Conservation (phyloP, 208 protist genomes). For the Trypanosoma conorhini region DNA sequence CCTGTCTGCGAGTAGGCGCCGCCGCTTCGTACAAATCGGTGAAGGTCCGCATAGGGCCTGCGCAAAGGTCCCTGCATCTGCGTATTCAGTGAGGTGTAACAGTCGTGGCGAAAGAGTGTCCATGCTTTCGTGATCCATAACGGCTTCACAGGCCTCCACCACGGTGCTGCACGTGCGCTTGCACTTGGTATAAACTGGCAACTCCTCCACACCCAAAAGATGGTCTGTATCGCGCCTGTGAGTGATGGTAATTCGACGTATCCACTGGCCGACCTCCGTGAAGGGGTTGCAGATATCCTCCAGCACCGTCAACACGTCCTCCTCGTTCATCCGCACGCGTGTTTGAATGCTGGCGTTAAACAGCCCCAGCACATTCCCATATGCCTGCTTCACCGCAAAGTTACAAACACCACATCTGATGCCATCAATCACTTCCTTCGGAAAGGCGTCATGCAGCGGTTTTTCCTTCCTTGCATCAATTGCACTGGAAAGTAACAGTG, state of each 20-base stretch:
- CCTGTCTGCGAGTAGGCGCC: conserved; percentile 4
- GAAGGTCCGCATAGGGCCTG: conserved; percentile 10
- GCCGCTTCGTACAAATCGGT: conserved; percentile 17
- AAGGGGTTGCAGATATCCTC: conserved; percentile 77
- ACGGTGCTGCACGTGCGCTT: conserved; percentile 70
- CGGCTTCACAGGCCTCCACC: conserved; percentile 43
- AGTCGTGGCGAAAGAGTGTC: conserved; percentile 24
- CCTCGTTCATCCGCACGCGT: conserved; percentile 56
- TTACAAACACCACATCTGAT: conserved; percentile 65
- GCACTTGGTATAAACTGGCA: conserved; percentile 49
- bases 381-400: conserved; percentile 43
- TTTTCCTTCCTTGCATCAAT: conserved; percentile 45
- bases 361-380: conserved; percentile 33
- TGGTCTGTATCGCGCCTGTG: neutral
- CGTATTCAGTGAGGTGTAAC: conserved; percentile 4
- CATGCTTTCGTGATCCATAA: conserved; percentile 44
- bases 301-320: conserved; percentile 61
- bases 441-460: conserved; percentile 46
- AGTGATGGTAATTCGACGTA: conserved; percentile 33
- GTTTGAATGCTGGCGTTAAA: conserved; percentile 21
- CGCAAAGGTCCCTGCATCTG: conserved; percentile 15
- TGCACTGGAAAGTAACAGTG: neutral
- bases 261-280: conserved; percentile 65
- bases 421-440: conserved; percentile 43
- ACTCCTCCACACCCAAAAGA: conserved; percentile 13